phyloP scores from a whole-genome alignment of 1,139 yeast species.

The Candida albicans region DNA sequence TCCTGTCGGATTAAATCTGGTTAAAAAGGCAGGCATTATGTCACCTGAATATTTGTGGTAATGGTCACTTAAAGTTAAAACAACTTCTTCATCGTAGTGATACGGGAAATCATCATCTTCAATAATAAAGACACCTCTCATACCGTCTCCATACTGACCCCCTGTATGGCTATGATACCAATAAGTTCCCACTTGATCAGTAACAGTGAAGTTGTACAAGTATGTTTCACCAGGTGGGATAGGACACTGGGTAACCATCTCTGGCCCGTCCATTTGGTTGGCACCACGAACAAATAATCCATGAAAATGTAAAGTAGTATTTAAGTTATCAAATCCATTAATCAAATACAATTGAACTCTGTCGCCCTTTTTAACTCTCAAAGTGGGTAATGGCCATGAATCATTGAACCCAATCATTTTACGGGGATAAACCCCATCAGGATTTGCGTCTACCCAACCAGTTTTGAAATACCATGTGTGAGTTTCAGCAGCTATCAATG shows the following conservation, averaged over 20 bases:
- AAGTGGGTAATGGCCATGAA: conserved; percentile 72
- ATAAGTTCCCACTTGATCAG: conserved; percentile 67
- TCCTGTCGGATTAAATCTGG: conserved; percentile 74
- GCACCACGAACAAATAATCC: conserved; percentile 67
- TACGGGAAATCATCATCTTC: conserved; percentile 62
- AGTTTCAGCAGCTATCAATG: conserved; percentile 37
- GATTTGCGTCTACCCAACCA: conserved; percentile 49
- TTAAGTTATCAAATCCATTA: conserved; percentile 53
- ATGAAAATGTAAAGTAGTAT: conserved; percentile 74
- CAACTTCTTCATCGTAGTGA: conserved; percentile 61
- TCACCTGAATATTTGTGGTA: conserved; percentile 54
- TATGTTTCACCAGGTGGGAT: conserved; percentile 64
- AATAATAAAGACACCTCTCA: conserved; percentile 67
- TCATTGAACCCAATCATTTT: conserved; percentile 67
- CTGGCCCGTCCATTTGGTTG: conserved; percentile 76
- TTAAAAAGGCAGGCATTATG: conserved; percentile 49
- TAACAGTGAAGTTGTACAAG: conserved; percentile 64
- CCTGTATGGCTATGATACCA: conserved; percentile 87
- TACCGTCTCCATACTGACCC: conserved; percentile 76
- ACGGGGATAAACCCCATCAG: conserved; percentile 42
- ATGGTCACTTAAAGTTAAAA: conserved; percentile 58
- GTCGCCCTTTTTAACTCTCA: conserved; percentile 65
- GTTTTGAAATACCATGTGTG: conserved; percentile 56
- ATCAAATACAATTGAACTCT: conserved; percentile 57
- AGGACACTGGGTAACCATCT: conserved; percentile 76